A percentile compares a stretch with the other conserved stretches of the same genome.
These are phyloP conservation scores for Ensete ventricosum DNA, from an alignment of 176 grass and related monocot genomes.

Conservation along the genomic window DNA sequence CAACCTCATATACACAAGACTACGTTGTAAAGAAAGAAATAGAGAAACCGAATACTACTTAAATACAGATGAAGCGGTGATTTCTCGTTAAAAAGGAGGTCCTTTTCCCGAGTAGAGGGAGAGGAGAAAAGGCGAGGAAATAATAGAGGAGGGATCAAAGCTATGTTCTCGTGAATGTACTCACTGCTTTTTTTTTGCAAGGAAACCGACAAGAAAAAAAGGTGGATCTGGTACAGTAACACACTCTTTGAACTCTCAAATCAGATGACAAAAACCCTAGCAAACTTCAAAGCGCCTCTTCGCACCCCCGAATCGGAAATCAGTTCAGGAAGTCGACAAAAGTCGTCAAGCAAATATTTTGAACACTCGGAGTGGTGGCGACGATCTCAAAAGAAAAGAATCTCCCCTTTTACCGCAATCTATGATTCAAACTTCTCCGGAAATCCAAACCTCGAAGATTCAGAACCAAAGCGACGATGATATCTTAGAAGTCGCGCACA, in stretches of 20 bases:
- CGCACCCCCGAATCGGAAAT: neutral
- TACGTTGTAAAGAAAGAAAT: neutral
- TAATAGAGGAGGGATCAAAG: slow-evolving; percentile 9
- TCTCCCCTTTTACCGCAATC: neutral
- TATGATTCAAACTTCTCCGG: neutral
- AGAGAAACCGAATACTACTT: neutral
- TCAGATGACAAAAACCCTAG: slow-evolving; percentile 4
- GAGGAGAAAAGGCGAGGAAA: slow-evolving; percentile 2
- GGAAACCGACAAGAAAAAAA: slow-evolving; percentile 29
- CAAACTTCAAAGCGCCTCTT: neutral
- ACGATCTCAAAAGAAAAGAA: neutral
- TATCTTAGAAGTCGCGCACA: neutral
- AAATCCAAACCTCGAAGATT: neutral
- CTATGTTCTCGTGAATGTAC: slow-evolving; percentile 46
- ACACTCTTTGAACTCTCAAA: slow-evolving; percentile 9
- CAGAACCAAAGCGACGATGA: neutral
- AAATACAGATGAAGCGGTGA: neutral
- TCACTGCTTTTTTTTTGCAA: slow-evolving; percentile 11
- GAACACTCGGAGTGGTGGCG: neutral
- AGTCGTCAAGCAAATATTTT: neutral
- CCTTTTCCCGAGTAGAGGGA: slow-evolving; percentile 7
- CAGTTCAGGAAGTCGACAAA: neutral
- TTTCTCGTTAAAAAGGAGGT: neutral
- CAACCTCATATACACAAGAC: too few relatives aligned
- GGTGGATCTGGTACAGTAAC: slow-evolving; percentile 20